These are phyloP conservation scores for Monosporascus sp. DNA, from an alignment of 2,329 filamentous ascomycete genomes.

Conservation along the genomic window DNA sequence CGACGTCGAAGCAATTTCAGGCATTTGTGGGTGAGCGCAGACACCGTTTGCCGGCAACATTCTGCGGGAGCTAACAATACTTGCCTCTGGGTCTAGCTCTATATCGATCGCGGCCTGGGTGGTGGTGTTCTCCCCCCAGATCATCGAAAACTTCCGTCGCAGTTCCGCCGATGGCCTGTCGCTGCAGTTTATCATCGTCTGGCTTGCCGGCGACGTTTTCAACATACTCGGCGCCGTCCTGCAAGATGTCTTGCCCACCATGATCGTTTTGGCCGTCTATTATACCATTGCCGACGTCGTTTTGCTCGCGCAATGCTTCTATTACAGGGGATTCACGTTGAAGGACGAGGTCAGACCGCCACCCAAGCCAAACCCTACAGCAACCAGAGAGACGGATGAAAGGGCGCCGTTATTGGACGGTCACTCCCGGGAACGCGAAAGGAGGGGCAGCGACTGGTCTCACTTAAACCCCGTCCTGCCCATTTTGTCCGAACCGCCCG, in stretches of 20 bases:
- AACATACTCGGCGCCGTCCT: constrained; percentile 91
- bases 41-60: not conserved
- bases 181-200: constrained; percentile 86
- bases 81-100: constrained; percentile 50
- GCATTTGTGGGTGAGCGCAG: constrained; percentile 71
- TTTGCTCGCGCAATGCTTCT: constrained; percentile 84
- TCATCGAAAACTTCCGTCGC: constrained; percentile 88
- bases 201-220: constrained; percentile 92
- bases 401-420: constrained; percentile 45
- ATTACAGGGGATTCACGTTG: constrained; percentile 82
- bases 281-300: constrained; percentile 92
- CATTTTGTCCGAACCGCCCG: constrained; percentile 50
- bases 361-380: constrained; percentile 25
- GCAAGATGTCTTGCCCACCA: constrained; percentile 88
- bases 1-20: constrained; percentile 85
- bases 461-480: constrained; percentile 79
- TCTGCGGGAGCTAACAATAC: constrained; percentile 5
- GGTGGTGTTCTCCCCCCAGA: constrained; percentile 94
- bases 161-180: constrained; percentile 83
- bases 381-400: constrained; percentile 42
- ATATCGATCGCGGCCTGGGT: constrained; percentile 98
- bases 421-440: constrained; percentile 38
- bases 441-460: constrained; percentile 52
- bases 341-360: constrained; percentile 48
- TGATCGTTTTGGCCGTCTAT: constrained; percentile 90